Conservation (phyloP, 1,284 basidiomycete species). For the Moesziomyces globuligerus region DNA sequence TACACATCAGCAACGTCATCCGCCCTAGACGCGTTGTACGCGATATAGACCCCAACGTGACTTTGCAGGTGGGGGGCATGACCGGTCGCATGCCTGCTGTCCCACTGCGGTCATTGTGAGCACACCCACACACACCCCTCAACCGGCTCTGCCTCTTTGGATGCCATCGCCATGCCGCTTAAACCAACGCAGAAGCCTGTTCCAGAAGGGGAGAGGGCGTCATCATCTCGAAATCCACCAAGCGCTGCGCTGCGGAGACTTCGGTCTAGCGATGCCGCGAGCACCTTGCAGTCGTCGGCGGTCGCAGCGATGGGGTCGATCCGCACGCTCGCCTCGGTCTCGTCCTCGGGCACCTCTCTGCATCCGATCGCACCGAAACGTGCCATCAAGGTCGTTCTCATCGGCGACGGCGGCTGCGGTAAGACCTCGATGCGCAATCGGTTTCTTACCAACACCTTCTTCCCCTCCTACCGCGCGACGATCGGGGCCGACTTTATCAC, state of each 20-base stretch:
- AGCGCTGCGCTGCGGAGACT: conserved; percentile 21
- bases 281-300: conserved; percentile 21
- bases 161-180: background rate
- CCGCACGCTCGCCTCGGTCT: conserved; percentile 18
- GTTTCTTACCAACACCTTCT: conserved; percentile 46
- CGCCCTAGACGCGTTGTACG: too few species aligned
- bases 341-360: conserved; percentile 24
- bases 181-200: background rate
- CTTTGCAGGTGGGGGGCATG: background rate
- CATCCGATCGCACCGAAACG: conserved; percentile 23
- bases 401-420: conserved; percentile 53
- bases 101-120: background rate
- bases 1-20: too few species aligned
- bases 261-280: conserved; percentile 8
- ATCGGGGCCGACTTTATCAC: conserved; percentile 64
- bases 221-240: background rate
- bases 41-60: too few species aligned
- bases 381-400: conserved; percentile 59
- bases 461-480: conserved; percentile 50
- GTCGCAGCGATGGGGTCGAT: conserved; percentile 27
- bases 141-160: too few species aligned
- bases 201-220: background rate
- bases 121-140: too few species aligned
- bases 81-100: background rate
- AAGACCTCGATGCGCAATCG: conserved; percentile 56